These are phyloP conservation scores for Dryadomyces quercivorus DNA, from an alignment of 2,329 filamentous ascomycete species.

Conservation along the genomic window DNA sequence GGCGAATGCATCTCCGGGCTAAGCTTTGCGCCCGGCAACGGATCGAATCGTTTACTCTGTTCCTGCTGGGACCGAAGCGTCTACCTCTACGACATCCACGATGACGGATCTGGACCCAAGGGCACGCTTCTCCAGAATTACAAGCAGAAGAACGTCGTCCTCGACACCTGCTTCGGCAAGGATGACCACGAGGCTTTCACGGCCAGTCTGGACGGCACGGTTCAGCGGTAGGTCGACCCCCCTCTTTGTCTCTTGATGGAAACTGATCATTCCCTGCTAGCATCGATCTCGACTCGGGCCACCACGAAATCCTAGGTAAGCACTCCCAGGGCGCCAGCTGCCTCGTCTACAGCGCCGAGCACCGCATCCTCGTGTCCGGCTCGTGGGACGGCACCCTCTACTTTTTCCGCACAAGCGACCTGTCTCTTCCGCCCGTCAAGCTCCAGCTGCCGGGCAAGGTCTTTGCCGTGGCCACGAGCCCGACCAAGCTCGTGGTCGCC, in stretches of 20 bases:
- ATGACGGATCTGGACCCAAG: slow-evolving; percentile 39
- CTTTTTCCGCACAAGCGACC: slow-evolving; percentile 55
- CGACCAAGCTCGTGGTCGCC: slow-evolving; percentile 78
- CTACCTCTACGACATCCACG: slow-evolving; percentile 70
- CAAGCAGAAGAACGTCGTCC: slow-evolving; percentile 71
- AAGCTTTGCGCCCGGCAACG: slow-evolving; percentile 62
- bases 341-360: slow-evolving; percentile 67
- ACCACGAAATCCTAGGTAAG: slow-evolving; percentile 63
- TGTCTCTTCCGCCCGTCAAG: slow-evolving; percentile 41
- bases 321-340: slow-evolving; percentile 72
- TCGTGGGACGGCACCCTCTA: slow-evolving; percentile 92
- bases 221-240: slow-evolving; percentile 47
- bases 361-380: slow-evolving; percentile 74
- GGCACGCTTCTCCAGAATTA: slow-evolving; percentile 60
- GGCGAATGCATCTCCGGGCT: slow-evolving; percentile 79
- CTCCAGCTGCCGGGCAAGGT: slow-evolving; percentile 74
- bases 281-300: slow-evolving; percentile 59
- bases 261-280: slow-evolving; percentile 15
- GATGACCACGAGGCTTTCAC: slow-evolving; percentile 75
- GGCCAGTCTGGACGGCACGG: slow-evolving; percentile 76
- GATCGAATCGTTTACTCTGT: slow-evolving; percentile 68
- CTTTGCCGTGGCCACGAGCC: slow-evolving; percentile 69
- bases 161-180: slow-evolving; percentile 84
- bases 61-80: slow-evolving; percentile 91
- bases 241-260: not conserved